These are phyloP conservation scores for Hsuehochloa calcarea DNA, from an alignment of 176 grass and related monocot genomes.

Conservation along the genomic window DNA sequence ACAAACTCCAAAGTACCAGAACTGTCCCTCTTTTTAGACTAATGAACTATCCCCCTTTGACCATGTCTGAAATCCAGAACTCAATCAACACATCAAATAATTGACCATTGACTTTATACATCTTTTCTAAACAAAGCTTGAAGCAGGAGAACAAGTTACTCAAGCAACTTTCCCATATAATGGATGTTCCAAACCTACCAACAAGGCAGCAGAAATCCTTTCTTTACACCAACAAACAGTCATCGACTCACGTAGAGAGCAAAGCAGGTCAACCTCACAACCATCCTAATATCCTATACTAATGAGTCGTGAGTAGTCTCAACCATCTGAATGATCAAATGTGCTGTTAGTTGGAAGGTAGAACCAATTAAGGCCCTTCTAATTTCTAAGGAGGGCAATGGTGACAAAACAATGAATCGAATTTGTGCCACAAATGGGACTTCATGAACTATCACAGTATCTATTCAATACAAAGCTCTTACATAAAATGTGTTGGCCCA, in stretches of 20 bases:
- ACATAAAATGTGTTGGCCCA: background rate
- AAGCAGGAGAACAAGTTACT: background rate
- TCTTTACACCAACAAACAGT: background rate
- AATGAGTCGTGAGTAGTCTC: background rate
- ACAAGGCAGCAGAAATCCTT: background rate
- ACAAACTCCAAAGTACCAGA: conserved; percentile 2
- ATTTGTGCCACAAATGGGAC: background rate
- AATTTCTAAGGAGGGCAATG: background rate
- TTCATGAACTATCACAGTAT: background rate
- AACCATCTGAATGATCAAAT: background rate
- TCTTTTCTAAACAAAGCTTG: background rate
- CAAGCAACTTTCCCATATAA: background rate
- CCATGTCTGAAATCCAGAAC: conserved; percentile 11
- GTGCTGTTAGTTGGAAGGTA: background rate
- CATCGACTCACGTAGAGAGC: background rate
- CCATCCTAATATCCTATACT: background rate
- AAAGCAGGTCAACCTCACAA: conserved; percentile 3
- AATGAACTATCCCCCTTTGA: background rate
- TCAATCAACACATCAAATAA: conserved; percentile 19
- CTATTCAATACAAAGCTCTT: background rate
- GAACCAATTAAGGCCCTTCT: background rate
- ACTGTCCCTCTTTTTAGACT: background rate
- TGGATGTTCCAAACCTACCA: conserved; percentile 1
- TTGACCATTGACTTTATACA: background rate
- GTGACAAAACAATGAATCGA: background rate